Evolutionary conservation across 2,329 filamentous ascomycete species (phyloP).

Genomic region (Xylariales sp.): DNA sequence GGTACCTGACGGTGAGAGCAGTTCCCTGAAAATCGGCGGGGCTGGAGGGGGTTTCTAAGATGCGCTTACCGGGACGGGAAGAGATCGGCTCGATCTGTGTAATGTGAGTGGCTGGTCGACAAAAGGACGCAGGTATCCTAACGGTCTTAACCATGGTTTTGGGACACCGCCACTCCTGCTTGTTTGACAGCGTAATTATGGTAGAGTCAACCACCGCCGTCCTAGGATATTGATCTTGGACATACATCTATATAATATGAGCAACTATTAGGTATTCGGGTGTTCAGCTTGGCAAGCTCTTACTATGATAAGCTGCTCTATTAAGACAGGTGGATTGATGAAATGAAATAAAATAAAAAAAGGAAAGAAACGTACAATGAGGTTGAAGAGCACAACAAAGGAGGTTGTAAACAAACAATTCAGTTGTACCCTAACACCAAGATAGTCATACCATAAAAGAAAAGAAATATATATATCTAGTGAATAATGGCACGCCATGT

Average conservation of each 20-base stretch:
- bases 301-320: no score
- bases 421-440: not conserved
- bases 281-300: no score
- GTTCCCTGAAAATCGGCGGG: slow-evolving; percentile 20
- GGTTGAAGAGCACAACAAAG: not conserved
- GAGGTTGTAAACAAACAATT: not conserved
- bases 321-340: no score
- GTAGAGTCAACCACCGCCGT: no score
- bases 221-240: no score
- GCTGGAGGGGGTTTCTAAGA: slow-evolving; percentile 6
- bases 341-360: no score
- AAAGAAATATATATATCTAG: not conserved
- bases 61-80: slow-evolving; percentile 26
- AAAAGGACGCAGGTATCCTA: not conserved
- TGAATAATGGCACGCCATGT: not conserved
- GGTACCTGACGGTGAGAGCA: not conserved
- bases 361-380: no score
- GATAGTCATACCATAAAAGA: not conserved
- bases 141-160: not conserved
- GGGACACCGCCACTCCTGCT: not conserved
- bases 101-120: slow-evolving; percentile 35
- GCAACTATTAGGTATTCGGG: no score
- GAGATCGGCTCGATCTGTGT: slow-evolving; percentile 23
- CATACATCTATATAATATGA: no score
- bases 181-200: no score